Percentiles rank a stretch among this genome's conserved stretches.
Conservation (phyloP, 805 yeast species). For the Metschnikowia arizonensis region DNA sequence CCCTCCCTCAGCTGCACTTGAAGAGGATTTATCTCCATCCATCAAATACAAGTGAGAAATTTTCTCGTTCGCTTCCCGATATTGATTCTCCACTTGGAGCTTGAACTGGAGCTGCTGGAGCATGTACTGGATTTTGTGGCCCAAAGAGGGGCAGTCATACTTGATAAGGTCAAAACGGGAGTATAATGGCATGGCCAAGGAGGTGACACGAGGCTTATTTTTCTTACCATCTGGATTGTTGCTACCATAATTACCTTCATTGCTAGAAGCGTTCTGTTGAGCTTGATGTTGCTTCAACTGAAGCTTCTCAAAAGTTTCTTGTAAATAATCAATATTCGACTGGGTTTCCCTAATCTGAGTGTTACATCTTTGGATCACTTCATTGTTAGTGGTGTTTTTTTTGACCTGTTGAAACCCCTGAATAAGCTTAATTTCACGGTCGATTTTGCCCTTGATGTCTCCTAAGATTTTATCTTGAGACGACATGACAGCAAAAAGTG, state of each 20-base stretch:
- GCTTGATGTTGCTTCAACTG: constrained; percentile 28
- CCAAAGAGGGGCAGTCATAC: constrained; percentile 90
- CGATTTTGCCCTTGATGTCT: constrained; percentile 82
- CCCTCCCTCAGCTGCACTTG: constrained; percentile 87
- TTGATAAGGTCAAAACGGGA: constrained; percentile 78
- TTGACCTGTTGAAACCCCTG: constrained; percentile 81
- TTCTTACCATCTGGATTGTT: constrained; percentile 4
- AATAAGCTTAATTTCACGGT: constrained; percentile 81
- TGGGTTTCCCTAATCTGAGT: constrained; percentile 87
- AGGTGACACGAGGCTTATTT: constrained; percentile 7
- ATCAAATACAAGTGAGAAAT: constrained; percentile 77
- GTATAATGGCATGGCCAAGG: constrained; percentile 40
- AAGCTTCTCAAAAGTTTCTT: constrained; percentile 67
- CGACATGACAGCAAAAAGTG: constrained; percentile 9
- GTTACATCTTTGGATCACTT: constrained; percentile 87
- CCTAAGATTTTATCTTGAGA: constrained; percentile 35
- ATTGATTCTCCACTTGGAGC: constrained; percentile 89
- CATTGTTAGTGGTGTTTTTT: constrained; percentile 70
- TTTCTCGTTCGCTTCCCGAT: constrained; percentile 88
- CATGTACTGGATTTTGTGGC: constrained; percentile 94
- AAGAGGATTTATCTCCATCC: constrained; percentile 85
- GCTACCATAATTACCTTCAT: constrained; percentile 6
- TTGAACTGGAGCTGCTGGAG: constrained; percentile 91
- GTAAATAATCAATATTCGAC: constrained; percentile 83
- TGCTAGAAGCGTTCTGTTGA: constrained; percentile 8